Conservation (phyloP, 2,329 filamentous ascomycete genomes). For the Fusarium nanum region DNA sequence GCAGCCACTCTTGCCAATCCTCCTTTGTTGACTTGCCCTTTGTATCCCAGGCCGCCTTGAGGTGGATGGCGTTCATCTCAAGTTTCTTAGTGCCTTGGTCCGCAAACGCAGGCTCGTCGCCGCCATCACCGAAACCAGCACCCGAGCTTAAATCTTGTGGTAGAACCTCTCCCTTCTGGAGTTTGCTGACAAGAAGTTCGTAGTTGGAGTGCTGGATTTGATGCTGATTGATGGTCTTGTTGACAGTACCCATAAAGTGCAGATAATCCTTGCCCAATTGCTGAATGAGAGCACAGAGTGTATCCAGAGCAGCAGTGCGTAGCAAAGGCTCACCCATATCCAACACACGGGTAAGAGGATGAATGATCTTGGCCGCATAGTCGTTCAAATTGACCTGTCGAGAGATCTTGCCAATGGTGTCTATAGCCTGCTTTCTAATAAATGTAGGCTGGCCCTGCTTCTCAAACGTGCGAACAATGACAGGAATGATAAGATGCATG, state of each 20-base stretch:
- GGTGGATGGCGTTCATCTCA: slow-evolving; percentile 95
- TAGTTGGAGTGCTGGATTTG: slow-evolving; percentile 93
- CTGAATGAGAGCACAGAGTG: slow-evolving; percentile 92
- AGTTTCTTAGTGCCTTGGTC: slow-evolving; percentile 93
- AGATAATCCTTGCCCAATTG: slow-evolving; percentile 95
- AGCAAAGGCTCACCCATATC: slow-evolving; percentile 77
- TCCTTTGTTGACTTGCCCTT: slow-evolving; percentile 97
- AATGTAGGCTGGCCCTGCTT: slow-evolving; percentile 83
- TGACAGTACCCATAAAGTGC: slow-evolving; percentile 93
- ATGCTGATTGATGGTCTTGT: slow-evolving; percentile 82
- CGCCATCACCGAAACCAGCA: slow-evolving; percentile 79
- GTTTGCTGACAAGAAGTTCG: slow-evolving; percentile 88
- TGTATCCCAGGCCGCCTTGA: slow-evolving; percentile 97
- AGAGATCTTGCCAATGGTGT: slow-evolving; percentile 93
- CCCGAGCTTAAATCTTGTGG: slow-evolving; percentile 94
- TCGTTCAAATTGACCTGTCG: slow-evolving; percentile 97
- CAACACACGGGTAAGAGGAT: slow-evolving; percentile 87
- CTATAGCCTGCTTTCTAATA: slow-evolving; percentile 88
- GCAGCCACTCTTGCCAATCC: slow-evolving; percentile 99
- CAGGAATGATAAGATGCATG: slow-evolving; percentile 98
- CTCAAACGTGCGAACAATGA: slow-evolving; percentile 94
- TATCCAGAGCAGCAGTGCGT: slow-evolving; percentile 87
- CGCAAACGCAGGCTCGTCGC: slow-evolving; percentile 83
- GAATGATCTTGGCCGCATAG: slow-evolving; percentile 95
- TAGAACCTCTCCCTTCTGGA: slow-evolving; percentile 94